Evolutionary conservation across 2,329 filamentous ascomycete genomes (phyloP), one percentile per base, ranked within the genome.

Genomic region (Erysiphe pulchra): DNA sequence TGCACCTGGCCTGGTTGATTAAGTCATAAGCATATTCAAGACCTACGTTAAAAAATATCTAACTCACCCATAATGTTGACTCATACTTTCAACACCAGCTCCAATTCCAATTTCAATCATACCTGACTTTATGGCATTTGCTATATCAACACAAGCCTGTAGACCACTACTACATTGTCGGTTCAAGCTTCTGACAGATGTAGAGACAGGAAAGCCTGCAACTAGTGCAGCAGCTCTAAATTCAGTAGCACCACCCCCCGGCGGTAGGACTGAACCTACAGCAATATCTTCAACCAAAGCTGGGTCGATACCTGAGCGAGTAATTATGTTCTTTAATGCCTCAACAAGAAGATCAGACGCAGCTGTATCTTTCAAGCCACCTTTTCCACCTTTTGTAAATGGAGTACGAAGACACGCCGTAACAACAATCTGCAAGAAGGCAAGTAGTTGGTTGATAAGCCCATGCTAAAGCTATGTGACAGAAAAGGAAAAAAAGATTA

Each of bases 41-140:
- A 14, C 13, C 12, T 30, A 11, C 42, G 14, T 40, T 20, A 46
- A 44, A 41, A 52, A 42, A 42, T 17, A 14, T 41, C 46, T 39
- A 33, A 62, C 73, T 55, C 66, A 80, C 75, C 87, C 90, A 61
- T 95, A 95, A 59, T 94, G 81, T 47, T 70, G 70, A 57, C 75
- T 82, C 90, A 98, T 98, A 68, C 81, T 90, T 74, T 98, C 90
- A 20, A 93, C 85, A 57, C 90, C 90, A 17, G 86, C 86, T 53
- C 87, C 90, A 54, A 95, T 75, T 55, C 90, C 90, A 50, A 95
- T 65, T 53, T 95, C 87, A 58, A 95, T 95, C 80, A 93, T 92
- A 56, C 86, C 90, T 5, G 75, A 61, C 58, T 74, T 75, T 65
- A 98, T 92, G 54, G 83, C 82, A 67, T 95, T 92, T 53, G 87